Evolutionary conservation across 2,329 filamentous ascomycete species (phyloP), one percentile per base, ranked within the genome.

Genomic region (Colletotrichum aenigma): DNA sequence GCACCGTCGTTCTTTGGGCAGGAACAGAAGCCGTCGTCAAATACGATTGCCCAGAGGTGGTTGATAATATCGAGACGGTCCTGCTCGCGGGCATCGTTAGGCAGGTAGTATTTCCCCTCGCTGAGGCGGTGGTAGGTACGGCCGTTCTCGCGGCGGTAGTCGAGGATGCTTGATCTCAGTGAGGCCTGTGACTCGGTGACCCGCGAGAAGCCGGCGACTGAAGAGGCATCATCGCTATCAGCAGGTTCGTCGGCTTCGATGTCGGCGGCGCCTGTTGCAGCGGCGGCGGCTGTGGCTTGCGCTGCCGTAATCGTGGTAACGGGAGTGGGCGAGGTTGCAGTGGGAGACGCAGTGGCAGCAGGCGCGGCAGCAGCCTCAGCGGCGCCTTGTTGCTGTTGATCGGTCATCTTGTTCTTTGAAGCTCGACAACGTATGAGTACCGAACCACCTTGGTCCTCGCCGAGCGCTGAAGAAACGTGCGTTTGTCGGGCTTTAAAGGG

Each of bases 1-100:
- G 79, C 78, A 32, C 77, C 76, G 24, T 64, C 24, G 13, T 56
- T 71, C 18, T 76, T 69, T 0, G 84, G 84, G 6, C 78, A 78
- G 0, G 80, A 36, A 28, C 77, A 82, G 0, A 85, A 78, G 32
- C 81, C 81, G 9, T 80, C 80, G 2, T 81, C 79, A 16, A 83
- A 78, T 0, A 82, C 84, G 6, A 86, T 74, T 0, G 67, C 32
- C 55, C 82, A 83, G 0, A 85, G 74, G 34, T 84, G 81, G 70
- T 86, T 84, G 76, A 85, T 81, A 0, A 86, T 75, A 69, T 86
- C 83, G 18, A 70, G 43, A 8, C 60, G 60, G 4, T 60, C 61
- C 10, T 43, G 66, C 32, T 70, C 71, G 16, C 18, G 6, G 15
- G 77, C 78, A 32, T 82, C 79, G 52, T 80, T 81, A 0, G 78